Base-by-base conservation (phyloP, 106 monocot genomes). In the Platanthera guangdongensis region DNA sequence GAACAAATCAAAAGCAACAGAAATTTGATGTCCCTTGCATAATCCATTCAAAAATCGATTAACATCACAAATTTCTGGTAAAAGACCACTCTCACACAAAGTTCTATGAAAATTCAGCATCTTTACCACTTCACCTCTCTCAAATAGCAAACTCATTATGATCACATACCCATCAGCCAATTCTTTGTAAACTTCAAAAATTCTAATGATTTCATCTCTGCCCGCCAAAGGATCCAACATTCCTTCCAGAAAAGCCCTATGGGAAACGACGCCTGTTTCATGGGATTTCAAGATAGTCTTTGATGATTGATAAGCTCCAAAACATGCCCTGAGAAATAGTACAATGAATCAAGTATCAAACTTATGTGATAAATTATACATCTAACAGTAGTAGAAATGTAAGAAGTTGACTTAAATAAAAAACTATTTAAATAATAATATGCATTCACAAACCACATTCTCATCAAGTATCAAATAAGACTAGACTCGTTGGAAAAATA, bases 41-140 rank as follows among this genome's bases (percentile, higher is more conserved):
- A 87, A 48, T 25, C 15, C 55, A 75, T 74, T 82, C 52, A 87
- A 57, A 73, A 82, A 59, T 72, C 30, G 76, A 74, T 87, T 87
- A 72, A 81, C 82, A 32, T 79, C 73, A 59, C 15, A 71, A 47
- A 87, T 77, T 13, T 18, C 51, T 6, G 77, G 79, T 11, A 65
- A 15, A n/a, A 77, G 9, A 15, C 75, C 78, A 19, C 21, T 75
- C 53, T 39, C 46, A n/a, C 75, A 70, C 74, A 81, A 47, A 28
- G 4, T 10, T 16, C 69, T 67, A 59, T 87, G 83, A 30, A 80
- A 78, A 71, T 73, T 45, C 71, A 87, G 47, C 71, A 59, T 28
- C 65, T 79, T 68, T 10, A 11, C 46, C 7, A 47, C 25, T 46
- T 67, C 65, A 1, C 75, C 77, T 53, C 57, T 80, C 52, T 12